These are phyloP conservation scores for Boletus vinaceobasis DNA, from an alignment of 768 basidiomycete genomes.

Conservation along the genomic window DNA sequence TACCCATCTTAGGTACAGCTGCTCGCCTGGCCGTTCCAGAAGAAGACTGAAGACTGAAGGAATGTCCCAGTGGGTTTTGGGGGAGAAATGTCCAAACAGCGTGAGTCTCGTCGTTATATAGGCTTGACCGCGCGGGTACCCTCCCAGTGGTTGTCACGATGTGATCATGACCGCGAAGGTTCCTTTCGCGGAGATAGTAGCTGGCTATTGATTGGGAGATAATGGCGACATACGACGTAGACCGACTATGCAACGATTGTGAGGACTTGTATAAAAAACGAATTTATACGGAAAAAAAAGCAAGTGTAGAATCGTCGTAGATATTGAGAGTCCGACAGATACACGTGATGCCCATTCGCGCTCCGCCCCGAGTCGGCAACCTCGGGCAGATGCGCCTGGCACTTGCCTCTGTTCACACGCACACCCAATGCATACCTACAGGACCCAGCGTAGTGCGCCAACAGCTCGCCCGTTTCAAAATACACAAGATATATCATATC, in stretches of 20 bases:
- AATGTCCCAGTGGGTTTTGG: neutral
- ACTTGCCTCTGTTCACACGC: neutral
- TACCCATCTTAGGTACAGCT: no score
- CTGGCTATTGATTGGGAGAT: neutral
- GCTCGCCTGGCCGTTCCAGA: no score
- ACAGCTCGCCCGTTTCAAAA: neutral
- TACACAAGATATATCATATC: neutral
- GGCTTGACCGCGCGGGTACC: neutral
- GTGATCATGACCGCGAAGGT: neutral
- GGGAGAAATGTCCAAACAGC: neutral
- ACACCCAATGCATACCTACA: no score
- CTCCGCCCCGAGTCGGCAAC: no score
- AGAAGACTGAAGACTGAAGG: neutral
- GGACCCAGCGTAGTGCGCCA: neutral
- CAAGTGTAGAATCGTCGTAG: no score
- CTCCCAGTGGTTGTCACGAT: neutral
- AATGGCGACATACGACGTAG: neutral
- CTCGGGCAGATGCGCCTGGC: neutral
- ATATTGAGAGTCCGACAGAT: no score
- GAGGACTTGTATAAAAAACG: neutral
- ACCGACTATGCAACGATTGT: neutral
- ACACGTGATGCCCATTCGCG: no score
- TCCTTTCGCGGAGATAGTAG: neutral
- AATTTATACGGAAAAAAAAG: no score
- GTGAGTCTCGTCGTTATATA: neutral